Conservation (phyloP, 352 stramenopile species). For the Aphanomyces cochlioides region DNA sequence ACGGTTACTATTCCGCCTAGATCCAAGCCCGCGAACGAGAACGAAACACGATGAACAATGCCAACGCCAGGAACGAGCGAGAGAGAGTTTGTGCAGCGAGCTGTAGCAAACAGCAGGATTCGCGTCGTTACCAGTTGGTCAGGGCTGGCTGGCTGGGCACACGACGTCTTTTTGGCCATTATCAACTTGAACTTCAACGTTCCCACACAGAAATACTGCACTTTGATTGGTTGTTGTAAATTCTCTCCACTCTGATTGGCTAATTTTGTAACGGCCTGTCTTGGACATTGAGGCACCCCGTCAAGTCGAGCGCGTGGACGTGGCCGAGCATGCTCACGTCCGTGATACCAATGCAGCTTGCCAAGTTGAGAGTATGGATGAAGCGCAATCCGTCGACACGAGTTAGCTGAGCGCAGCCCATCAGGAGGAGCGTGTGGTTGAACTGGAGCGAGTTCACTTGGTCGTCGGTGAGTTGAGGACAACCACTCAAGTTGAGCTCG, state of each 20-base stretch:
- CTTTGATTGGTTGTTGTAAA: not conserved
- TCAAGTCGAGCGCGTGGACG: constrained; percentile 57
- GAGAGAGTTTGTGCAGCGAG: no score
- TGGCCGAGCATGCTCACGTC: constrained; percentile 47
- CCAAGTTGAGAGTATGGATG: constrained; percentile 57
- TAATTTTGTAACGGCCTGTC: no score
- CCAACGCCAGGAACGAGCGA: no score
- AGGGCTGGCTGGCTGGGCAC: no score
- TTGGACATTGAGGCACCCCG: constrained; percentile 50
- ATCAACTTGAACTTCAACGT: constrained; percentile 19
- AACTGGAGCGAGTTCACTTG: constrained; percentile 44
- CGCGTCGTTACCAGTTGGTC: no score
- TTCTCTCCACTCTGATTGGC: not conserved
- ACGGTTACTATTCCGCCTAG: no score
- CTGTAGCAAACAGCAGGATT: no score
- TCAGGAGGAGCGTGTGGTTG: constrained; percentile 48
- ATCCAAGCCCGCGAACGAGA: no score
- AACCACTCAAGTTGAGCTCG: constrained; percentile 58
- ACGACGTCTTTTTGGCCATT: not conserved
- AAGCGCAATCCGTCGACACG: constrained; percentile 48
- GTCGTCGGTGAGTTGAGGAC: constrained; percentile 42
- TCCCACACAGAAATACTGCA: no score
- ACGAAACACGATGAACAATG: no score
- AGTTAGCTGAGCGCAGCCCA: constrained; percentile 46
- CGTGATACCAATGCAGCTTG: constrained; percentile 51